Evolutionary conservation across 2,329 filamentous ascomycete genomes (phyloP).

Genomic region (Trichothecium sympodiale): DNA sequence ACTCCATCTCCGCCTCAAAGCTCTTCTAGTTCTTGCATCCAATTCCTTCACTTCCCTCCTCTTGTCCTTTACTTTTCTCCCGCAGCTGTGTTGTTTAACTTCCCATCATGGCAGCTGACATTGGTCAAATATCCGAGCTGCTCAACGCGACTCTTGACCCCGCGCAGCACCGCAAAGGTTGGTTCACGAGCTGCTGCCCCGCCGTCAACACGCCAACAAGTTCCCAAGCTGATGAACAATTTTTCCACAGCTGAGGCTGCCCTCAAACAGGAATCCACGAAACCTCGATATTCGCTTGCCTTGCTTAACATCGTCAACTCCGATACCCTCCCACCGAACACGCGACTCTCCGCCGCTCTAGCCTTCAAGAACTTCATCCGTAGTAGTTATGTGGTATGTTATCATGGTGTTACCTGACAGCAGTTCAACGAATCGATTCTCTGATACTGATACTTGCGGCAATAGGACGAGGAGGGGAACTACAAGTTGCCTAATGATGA

Average conservation of each 20-base stretch:
- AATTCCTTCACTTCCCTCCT: no score
- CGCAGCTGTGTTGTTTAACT: neutral
- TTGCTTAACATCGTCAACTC: conserved; percentile 86
- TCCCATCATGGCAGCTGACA: conserved; percentile 43
- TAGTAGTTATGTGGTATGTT: conserved; percentile 75
- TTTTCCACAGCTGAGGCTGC: conserved; percentile 60
- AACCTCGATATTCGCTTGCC: conserved; percentile 76
- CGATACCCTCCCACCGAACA: conserved; percentile 59
- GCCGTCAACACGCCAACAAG: conserved; percentile 15
- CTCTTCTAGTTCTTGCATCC: no score
- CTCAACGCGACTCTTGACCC: conserved; percentile 87
- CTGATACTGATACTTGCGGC: neutral
- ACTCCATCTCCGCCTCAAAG: no score
- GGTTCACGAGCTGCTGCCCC: conserved; percentile 18
- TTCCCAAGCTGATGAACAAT: conserved; percentile 25
- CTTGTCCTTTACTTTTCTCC: no score
- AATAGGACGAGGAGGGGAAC: conserved; percentile 76
- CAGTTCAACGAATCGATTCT: neutral
- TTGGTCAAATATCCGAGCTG: conserved; percentile 62
- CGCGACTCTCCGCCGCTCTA: conserved; percentile 75
- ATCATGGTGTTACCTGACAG: no score
- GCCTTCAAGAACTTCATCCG: conserved; percentile 99
- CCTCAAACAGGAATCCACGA: conserved; percentile 67
- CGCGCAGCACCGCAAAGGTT: conserved; percentile 79
- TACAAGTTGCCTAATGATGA: conserved; percentile 80